Percentiles rank a stretch among this genome's conserved stretches.
Conservation (phyloP, 345 rosid species). For the Acer negundo region DNA sequence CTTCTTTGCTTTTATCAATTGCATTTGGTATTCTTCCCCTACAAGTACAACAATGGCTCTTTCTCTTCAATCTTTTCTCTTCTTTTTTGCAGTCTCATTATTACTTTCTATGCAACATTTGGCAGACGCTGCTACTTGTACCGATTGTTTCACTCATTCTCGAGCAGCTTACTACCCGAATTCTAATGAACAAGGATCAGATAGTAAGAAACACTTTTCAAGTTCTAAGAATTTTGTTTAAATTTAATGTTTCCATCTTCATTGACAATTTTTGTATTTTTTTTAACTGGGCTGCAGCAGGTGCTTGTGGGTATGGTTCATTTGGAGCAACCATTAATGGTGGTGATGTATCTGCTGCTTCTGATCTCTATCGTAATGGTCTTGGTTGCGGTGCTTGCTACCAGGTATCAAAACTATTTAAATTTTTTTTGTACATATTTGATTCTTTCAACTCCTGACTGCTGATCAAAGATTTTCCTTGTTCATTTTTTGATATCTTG, state of each 20-base stretch:
- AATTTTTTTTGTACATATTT: background rate
- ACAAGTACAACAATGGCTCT: constrained; percentile 36
- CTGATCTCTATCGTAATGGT: constrained; percentile 61
- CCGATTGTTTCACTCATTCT: constrained; percentile 49
- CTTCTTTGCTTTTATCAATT: constrained; percentile 19
- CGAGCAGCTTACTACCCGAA: constrained; percentile 60
- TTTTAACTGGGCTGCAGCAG: constrained; percentile 33
- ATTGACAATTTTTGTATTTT: background rate
- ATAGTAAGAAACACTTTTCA: constrained; percentile 37
- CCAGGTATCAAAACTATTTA: constrained; percentile 42
- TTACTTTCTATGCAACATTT: constrained; percentile 27
- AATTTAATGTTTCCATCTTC: constrained; percentile 1
- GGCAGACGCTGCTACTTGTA: constrained; percentile 49
- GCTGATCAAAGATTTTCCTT: background rate
- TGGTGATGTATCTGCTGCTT: constrained; percentile 70
- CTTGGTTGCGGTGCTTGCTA: constrained; percentile 83
- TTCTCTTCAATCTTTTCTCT: constrained; percentile 25
- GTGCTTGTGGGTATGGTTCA: constrained; percentile 71
- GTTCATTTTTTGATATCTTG: background rate
- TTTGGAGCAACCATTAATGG: constrained; percentile 67
- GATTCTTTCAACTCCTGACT: background rate
- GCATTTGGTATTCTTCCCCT: constrained; percentile 4
- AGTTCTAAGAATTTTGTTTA: background rate
- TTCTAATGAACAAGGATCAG: constrained; percentile 58
- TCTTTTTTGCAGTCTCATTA: constrained; percentile 27